Evolutionary conservation across 2,329 filamentous ascomycete species (phyloP).

Genomic region (Beauveria sp.): DNA sequence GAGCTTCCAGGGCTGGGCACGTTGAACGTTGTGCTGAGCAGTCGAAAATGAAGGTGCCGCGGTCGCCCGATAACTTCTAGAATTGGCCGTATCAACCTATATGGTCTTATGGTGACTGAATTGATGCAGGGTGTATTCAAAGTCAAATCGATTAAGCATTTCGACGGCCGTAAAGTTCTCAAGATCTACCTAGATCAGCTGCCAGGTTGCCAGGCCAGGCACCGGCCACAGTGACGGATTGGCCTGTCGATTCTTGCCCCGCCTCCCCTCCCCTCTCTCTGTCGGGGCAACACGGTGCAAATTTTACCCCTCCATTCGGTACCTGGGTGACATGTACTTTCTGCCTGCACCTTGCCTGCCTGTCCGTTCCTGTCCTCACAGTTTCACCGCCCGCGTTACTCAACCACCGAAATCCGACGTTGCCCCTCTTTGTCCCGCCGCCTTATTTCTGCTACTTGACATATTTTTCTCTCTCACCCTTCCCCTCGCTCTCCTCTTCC

Average conservation of each 20-base stretch:
- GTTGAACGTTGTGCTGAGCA: neutral
- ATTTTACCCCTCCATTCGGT: slow-evolving; percentile 9
- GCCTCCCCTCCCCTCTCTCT: neutral
- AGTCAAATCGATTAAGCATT: too few species aligned
- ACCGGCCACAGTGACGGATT: neutral
- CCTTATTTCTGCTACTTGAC: slow-evolving; percentile 1
- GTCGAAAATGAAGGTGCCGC: too few species aligned
- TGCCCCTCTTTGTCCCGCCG: slow-evolving; percentile 9
- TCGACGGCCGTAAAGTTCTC: too few species aligned
- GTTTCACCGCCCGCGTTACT: slow-evolving; percentile 1
- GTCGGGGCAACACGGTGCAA: neutral
- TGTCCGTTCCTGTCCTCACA: neutral
- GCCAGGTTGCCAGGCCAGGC: too few species aligned
- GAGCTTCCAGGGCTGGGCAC: neutral
- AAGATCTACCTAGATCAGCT: too few species aligned
- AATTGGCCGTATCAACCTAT: too few species aligned
- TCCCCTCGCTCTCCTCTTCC: slow-evolving; percentile 15
- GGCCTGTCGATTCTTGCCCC: neutral
- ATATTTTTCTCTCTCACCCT: slow-evolving; percentile 20
- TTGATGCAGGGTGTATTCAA: too few species aligned
- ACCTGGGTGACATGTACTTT: neutral
- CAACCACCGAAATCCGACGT: slow-evolving; percentile 7
- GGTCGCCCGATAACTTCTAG: too few species aligned
- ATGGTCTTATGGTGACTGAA: too few species aligned
- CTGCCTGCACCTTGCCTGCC: neutral